Conservation (phyloP, 192 early-diverging fungal species). For the Phlyctochytrium arcticum region DNA sequence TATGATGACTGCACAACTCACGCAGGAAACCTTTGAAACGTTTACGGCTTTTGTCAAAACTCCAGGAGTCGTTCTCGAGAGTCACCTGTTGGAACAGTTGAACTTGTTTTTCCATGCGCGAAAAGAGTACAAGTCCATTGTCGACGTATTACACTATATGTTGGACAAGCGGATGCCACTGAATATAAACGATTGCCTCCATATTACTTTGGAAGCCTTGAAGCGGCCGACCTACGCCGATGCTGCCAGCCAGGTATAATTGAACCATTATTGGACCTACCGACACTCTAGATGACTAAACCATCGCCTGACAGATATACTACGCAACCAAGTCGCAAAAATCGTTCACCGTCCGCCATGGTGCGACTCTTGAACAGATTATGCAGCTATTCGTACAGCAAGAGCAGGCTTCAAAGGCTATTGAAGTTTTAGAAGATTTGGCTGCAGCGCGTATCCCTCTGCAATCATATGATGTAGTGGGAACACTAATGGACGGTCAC, state of each 20-base stretch:
- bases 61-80: not conserved
- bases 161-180: not conserved
- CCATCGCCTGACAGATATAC: not conserved
- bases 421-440: not conserved
- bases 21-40: not conserved
- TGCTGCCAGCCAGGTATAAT: too few species aligned
- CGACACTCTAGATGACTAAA: too few species aligned
- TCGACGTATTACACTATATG: not conserved
- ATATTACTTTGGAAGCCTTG: not conserved
- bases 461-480: too few species aligned
- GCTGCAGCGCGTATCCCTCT: too few species aligned
- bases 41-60: not conserved
- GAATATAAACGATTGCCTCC: not conserved
- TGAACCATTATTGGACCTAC: too few species aligned
- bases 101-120: not conserved
- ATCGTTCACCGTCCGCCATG: not conserved
- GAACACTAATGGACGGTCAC: too few species aligned
- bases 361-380: not conserved
- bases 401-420: not conserved
- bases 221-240: not conserved
- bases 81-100: not conserved
- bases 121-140: not conserved
- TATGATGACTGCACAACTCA: not conserved
- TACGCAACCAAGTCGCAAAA: not conserved
- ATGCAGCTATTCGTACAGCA: not conserved